phyloP scores from a whole-genome alignment of 345 rosid genomes.

The Boechera retrofracta region DNA sequence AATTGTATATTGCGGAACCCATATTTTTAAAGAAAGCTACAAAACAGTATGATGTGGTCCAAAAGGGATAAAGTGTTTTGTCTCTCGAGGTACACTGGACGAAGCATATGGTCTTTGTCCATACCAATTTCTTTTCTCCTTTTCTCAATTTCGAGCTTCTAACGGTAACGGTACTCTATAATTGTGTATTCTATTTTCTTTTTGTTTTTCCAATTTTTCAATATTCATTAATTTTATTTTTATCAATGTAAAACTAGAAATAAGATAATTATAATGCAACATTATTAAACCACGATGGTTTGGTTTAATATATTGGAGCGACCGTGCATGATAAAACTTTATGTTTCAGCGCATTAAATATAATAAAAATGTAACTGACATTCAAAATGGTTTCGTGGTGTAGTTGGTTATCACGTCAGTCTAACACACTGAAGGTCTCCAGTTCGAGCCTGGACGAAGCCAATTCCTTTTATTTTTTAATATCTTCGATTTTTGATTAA shows the following conservation, averaged over 20 bases:
- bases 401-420: constrained; percentile 99
- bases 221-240: not conserved
- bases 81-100: constrained; percentile 40
- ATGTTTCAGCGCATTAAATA: not conserved
- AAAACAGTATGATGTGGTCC: constrained; percentile 46
- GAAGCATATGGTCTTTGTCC: constrained; percentile 42
- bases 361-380: rapidly evolving
- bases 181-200: not conserved
- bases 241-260: not conserved
- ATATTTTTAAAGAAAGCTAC: constrained; percentile 20
- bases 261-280: not conserved
- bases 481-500: not conserved
- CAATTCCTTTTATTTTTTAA: not conserved
- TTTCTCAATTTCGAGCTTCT: constrained; percentile 41
- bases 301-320: too few species aligned
- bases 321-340: too few species aligned
- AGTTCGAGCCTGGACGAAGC: constrained; percentile 77
- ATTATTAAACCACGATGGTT: too few species aligned
- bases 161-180: constrained; percentile 37
- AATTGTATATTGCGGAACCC: not conserved
- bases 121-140: constrained; percentile 25
- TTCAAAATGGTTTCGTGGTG: constrained; percentile 77
- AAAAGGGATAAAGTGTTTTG: constrained; percentile 39
- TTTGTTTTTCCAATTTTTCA: not conserved
- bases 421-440: constrained; percentile 99